phyloP scores from a whole-genome alignment of 768 basidiomycete genomes.

The Terana coerulea region DNA sequence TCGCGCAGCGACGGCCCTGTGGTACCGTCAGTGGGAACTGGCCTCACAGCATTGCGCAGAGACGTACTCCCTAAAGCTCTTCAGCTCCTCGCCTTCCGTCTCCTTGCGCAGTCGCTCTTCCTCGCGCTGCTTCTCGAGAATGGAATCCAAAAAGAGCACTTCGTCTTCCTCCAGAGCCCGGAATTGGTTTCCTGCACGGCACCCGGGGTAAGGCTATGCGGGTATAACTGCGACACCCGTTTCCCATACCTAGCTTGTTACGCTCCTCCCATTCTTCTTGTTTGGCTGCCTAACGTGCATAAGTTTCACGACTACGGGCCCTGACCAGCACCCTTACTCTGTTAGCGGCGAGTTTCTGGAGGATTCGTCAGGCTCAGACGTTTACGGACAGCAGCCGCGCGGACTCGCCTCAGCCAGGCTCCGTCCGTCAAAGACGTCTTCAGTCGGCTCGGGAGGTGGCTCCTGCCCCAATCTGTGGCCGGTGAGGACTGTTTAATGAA shows the following conservation, averaged over 20 bases:
- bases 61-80: slow-evolving; percentile 70
- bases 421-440: slow-evolving; percentile 78
- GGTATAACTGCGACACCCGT: neutral
- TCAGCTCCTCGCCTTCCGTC: slow-evolving; percentile 76
- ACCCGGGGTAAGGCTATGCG: neutral
- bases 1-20: slow-evolving; percentile 70
- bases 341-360: slow-evolving; percentile 86
- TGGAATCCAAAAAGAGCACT: slow-evolving; percentile 82
- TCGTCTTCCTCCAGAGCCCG: slow-evolving; percentile 89
- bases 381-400: slow-evolving; percentile 1
- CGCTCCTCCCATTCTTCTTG: slow-evolving; percentile 95
- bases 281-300: slow-evolving; percentile 63
- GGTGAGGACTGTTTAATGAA: slow-evolving; percentile 4
- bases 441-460: slow-evolving; percentile 70
- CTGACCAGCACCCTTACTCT: slow-evolving; percentile 45
- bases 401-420: slow-evolving; percentile 81
- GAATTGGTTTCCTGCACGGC: slow-evolving; percentile 71
- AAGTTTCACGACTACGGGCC: slow-evolving; percentile 14
- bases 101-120: slow-evolving; percentile 75
- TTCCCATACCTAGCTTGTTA: slow-evolving; percentile 58
- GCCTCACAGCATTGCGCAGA: neutral
- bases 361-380: neutral
- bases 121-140: slow-evolving; percentile 69
- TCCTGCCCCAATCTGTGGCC: slow-evolving; percentile 70
- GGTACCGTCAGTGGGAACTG: neutral